These are phyloP conservation scores for Elsinoe arachidis DNA, from an alignment of 2,329 filamentous ascomycete species.

Conservation along the genomic window DNA sequence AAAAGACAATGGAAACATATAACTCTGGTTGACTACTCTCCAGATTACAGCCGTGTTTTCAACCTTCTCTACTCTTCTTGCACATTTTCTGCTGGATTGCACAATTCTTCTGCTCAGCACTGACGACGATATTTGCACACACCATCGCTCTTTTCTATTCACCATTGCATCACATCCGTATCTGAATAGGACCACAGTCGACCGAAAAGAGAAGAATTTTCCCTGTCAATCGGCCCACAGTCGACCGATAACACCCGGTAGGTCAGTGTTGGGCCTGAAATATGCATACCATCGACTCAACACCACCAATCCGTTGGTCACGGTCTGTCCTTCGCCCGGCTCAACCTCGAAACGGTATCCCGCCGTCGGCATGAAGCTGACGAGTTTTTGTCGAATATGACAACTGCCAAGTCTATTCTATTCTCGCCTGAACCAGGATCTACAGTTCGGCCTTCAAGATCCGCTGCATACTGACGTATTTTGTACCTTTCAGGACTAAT, in stretches of 20 bases:
- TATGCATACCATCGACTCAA: constrained; percentile 4
- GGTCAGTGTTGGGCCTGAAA: neutral
- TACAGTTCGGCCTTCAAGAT: neutral
- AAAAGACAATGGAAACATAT: too few species aligned
- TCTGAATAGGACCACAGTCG: neutral
- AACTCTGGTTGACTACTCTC: too few species aligned
- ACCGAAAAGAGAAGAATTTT: neutral
- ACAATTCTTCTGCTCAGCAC: too few species aligned
- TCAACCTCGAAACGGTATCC: neutral
- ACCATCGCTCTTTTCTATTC: too few species aligned
- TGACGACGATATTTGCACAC: too few species aligned
- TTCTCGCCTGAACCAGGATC: neutral
- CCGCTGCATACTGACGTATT: neutral
- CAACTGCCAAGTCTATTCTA: constrained; percentile 1
- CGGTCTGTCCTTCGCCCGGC: neutral
- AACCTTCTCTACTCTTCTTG: too few species aligned
- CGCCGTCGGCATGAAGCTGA: neutral
- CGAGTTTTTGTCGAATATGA: neutral
- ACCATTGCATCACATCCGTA: too few species aligned
- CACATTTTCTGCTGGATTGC: too few species aligned
- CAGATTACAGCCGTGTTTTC: too few species aligned
- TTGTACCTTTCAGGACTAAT: neutral
- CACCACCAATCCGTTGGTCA: neutral
- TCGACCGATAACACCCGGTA: neutral
- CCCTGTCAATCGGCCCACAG: neutral